A percentile compares a stretch with the other conserved stretches of the same genome.
These are phyloP conservation scores for Colletotrichum sp. DNA, from an alignment of 2,329 filamentous ascomycete genomes.

Conservation along the genomic window DNA sequence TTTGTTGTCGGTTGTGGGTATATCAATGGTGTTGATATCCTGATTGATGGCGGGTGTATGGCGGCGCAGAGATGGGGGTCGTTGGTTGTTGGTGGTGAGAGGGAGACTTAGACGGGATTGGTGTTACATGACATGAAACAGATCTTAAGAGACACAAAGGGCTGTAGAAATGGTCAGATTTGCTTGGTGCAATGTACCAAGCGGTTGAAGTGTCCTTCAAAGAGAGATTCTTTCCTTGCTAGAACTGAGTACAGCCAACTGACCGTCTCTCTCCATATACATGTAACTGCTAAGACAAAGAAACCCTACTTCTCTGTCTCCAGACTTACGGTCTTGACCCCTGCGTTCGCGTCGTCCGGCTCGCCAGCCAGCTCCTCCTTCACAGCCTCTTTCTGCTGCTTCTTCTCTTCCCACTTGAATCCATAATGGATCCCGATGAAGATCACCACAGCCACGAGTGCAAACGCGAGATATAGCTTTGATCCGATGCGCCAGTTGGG, in stretches of 20 bases:
- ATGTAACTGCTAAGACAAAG: background rate
- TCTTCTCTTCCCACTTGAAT: constrained; percentile 3
- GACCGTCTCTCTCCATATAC: background rate
- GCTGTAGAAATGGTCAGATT: background rate
- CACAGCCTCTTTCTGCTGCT: background rate
- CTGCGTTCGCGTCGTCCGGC: background rate
- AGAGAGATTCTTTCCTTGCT: background rate
- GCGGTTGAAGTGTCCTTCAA: background rate
- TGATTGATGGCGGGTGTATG: background rate
- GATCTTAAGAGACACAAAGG: background rate
- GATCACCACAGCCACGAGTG: background rate
- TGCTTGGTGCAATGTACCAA: background rate
- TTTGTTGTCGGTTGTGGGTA: background rate
- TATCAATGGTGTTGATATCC: background rate
- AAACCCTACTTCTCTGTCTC: background rate
- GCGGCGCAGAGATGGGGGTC: background rate
- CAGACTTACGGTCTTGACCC: background rate
- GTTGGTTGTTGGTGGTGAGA: background rate
- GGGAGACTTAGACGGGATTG: background rate
- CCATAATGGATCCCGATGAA: constrained; percentile 7
- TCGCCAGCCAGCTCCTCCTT: background rate
- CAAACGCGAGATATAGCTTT: background rate
- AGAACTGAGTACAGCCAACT: background rate
- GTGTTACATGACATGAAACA: background rate
- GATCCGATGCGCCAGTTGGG: constrained; percentile 6